These are phyloP conservation scores for Pilaira anomala DNA, from an alignment of 192 early-diverging fungal genomes.

Conservation along the genomic window DNA sequence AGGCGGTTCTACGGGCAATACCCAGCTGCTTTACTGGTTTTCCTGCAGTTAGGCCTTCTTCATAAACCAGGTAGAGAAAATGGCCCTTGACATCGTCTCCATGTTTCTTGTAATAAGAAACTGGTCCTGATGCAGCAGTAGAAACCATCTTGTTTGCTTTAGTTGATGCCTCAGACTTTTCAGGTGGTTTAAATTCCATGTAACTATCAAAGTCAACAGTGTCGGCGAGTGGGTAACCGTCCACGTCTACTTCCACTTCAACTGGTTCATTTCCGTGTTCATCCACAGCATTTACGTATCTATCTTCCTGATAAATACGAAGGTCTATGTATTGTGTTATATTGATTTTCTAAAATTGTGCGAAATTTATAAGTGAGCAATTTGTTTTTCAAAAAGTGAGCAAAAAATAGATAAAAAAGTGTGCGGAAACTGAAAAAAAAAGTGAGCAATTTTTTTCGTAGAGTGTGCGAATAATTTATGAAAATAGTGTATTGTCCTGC, in stretches of 20 bases:
- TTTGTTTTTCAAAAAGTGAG: constrained; percentile 6
- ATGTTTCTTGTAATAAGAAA: neutral
- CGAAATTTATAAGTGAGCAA: constrained; percentile 9
- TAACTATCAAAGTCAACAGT: neutral
- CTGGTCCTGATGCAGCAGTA: neutral
- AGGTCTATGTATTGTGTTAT: neutral
- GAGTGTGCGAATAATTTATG: too few species aligned
- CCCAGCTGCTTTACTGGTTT: constrained; percentile 6
- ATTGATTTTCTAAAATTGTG: constrained; percentile 1
- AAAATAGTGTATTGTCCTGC: too few species aligned
- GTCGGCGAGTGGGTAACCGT: constrained; percentile 4
- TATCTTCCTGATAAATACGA: constrained; percentile 2
- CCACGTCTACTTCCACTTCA: neutral
- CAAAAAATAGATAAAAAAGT: too few species aligned
- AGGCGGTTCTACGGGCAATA: neutral
- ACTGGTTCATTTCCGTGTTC: neutral
- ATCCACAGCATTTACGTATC: constrained; percentile 1
- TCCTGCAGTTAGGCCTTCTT: constrained; percentile 6
- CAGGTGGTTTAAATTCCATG: constrained; percentile 6
- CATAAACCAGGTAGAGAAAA: neutral
- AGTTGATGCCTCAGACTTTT: constrained; percentile 1
- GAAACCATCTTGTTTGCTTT: neutral
- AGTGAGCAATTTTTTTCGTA: too few species aligned
- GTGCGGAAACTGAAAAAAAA: too few species aligned
- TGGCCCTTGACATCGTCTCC: constrained; percentile 1